Evolutionary conservation across 202 grass and related monocot genomes (phyloP).

Genomic region (Musa balbisiana): DNA sequence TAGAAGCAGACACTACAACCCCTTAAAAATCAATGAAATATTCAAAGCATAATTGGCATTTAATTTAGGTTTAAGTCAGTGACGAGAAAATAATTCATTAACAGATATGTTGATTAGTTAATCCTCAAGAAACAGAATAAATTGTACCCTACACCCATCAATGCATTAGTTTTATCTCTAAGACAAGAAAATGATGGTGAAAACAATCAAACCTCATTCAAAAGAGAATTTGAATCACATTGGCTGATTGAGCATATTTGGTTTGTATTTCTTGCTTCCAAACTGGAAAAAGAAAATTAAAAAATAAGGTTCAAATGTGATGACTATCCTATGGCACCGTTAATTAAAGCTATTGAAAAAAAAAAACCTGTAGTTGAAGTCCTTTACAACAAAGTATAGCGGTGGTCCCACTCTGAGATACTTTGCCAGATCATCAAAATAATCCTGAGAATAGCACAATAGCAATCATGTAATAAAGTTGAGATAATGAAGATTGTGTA

Average conservation of each 20-base stretch:
- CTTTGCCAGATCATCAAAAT: conserved; percentile 74
- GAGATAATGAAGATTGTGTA: not conserved
- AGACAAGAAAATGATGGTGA: too few relatives aligned
- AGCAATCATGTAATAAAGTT: not conserved
- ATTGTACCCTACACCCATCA: too few relatives aligned
- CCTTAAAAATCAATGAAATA: too few relatives aligned
- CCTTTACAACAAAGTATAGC: conserved; percentile 90
- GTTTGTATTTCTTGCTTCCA: conserved; percentile 63
- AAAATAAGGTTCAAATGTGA: not conserved
- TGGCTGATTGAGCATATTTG: conserved; percentile 91
- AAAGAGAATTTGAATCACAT: conserved; percentile 82
- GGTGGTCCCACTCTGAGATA: conserved; percentile 95
- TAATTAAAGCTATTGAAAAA: conserved; percentile 13
- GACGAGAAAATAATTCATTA: not conserved
- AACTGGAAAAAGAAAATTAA: conserved; percentile 48
- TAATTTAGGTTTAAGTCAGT: too few relatives aligned
- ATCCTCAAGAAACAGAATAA: too few relatives aligned
- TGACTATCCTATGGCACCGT: conserved; percentile 7
- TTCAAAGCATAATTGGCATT: too few relatives aligned
- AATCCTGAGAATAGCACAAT: conserved; percentile 46
- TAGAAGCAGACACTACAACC: not conserved
- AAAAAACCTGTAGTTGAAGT: conserved; percentile 91
- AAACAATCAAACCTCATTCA: conserved; percentile 64
- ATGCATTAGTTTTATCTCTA: too few relatives aligned
- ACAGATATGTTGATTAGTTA: too few relatives aligned